These are phyloP conservation scores for Babesia microti DNA, from an alignment of 169 alveolate genomes.

Conservation along the genomic window DNA sequence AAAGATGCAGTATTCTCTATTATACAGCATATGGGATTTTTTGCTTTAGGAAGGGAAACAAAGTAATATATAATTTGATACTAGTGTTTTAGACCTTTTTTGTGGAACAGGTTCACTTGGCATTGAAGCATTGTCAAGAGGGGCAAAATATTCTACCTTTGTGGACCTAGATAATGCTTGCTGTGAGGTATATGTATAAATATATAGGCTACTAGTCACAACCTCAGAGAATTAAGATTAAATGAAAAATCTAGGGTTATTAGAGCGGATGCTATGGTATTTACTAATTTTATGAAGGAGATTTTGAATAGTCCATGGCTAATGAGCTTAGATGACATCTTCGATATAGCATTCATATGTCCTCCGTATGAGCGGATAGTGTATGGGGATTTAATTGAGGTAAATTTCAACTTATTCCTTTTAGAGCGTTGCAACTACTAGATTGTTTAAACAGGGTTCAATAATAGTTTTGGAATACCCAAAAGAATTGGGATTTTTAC, in stretches of 20 bases:
- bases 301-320: constrained; percentile 37
- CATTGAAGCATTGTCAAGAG: constrained; percentile 64
- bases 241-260: constrained; percentile 45
- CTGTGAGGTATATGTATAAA: constrained; percentile 39
- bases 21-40: constrained; percentile 39
- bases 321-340: constrained; percentile 44
- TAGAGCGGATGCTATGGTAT: constrained; percentile 61
- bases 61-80: not conserved
- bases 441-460: constrained; percentile 44
- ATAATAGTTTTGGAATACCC: constrained; percentile 65
- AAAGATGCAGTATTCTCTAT: constrained; percentile 42
- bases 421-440: constrained; percentile 45
- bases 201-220: constrained; percentile 32
- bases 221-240: constrained; percentile 34
- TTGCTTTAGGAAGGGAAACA: constrained; percentile 15
- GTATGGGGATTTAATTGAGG: constrained; percentile 49
- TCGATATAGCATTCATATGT: constrained; percentile 51
- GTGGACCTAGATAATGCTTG: constrained; percentile 61
- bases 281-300: not conserved
- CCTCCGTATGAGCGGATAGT: constrained; percentile 69
- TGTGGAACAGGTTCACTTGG: constrained; percentile 73
- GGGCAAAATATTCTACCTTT: constrained; percentile 52
- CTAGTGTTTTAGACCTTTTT: constrained; percentile 57
- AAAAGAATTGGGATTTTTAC: constrained; percentile 47
- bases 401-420: not conserved